Evolutionary conservation across 176 grass and related monocot species (phyloP), one percentile per base, ranked within the genome.

Genomic region (Aegilops speltoides): DNA sequence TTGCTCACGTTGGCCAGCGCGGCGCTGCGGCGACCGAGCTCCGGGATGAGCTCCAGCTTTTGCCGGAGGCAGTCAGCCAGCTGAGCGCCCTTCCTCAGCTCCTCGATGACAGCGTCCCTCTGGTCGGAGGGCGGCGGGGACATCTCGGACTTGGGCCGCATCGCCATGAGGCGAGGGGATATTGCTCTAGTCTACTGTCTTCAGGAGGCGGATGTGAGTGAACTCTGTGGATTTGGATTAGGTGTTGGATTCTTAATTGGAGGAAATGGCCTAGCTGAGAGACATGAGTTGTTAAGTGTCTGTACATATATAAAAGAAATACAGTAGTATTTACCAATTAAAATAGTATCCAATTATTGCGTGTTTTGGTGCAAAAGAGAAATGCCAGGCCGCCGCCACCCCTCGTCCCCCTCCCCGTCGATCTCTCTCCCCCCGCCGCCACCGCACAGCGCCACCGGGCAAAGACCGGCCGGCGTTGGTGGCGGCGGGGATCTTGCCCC

Each of bases 1-100:
- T 73, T 45, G 66, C 66, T 40, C 33, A 75, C 32, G 33, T 20
- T 79, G 56, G 59, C 80, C 24, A 78, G 74, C 2, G 84, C 89
- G 8, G 80, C 84, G 33, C 66, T n/a, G 6, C 80, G 80, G 13
- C 66, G 73, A 20, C 33, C 67, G 10, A n/a, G 41, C 73, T 83
- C 89, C 43, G 84, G 80, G 75, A 83, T 79, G 43, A 83, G 74
- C 56, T 79, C 89, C 24, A 90, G 57, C 66, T 83, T 56, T 74
- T 56, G 16, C 64, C 80, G 73, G 67, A 90, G 89, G 33, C 26
- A n/a, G 2, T 38, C 64, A 2, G 67, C 89, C 57, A 90, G 74
- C 12, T 83, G 7, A 1, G 57, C 64, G 7, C 84, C 84, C 45
- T 38, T 90, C 15, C 66, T 41, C 43, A 90, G 57, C 33, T 90